Evolutionary conservation across 192 early-diverging fungal species (phyloP).

Genomic region (Linderina pennispora): DNA sequence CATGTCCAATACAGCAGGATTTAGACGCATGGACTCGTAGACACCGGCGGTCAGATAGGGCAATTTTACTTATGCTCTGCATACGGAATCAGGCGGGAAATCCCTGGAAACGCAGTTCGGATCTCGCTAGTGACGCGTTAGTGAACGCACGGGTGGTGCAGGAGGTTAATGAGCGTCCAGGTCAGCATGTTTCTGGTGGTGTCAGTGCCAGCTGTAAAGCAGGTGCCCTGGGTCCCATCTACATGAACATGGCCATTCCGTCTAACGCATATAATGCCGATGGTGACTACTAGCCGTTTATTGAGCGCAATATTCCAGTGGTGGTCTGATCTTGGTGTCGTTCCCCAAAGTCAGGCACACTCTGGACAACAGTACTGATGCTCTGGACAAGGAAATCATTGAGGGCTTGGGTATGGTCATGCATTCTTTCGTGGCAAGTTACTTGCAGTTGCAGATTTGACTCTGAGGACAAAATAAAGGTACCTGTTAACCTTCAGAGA

Average conservation of each 20-base stretch:
- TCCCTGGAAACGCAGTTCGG: too few species aligned
- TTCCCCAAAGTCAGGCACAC: slow-evolving; percentile 93
- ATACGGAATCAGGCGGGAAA: too few species aligned
- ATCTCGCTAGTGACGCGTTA: too few species aligned
- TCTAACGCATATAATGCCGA: slow-evolving; percentile 46
- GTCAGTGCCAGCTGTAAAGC: too few species aligned
- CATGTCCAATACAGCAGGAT: too few species aligned
- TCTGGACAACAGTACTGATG: slow-evolving; percentile 61
- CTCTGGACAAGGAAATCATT: slow-evolving; percentile 55
- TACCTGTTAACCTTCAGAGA: too few species aligned
- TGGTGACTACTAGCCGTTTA: slow-evolving; percentile 90
- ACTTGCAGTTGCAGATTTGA: slow-evolving; percentile 51
- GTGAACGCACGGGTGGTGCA: too few species aligned
- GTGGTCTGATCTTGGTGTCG: slow-evolving; percentile 79
- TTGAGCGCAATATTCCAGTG: slow-evolving; percentile 70
- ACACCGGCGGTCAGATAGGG: too few species aligned
- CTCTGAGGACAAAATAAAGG: slow-evolving; percentile 19
- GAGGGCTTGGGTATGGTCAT: slow-evolving; percentile 72
- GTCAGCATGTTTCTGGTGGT: too few species aligned
- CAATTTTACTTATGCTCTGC: too few species aligned
- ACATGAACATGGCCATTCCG: slow-evolving; percentile 13
- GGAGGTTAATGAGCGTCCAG: too few species aligned
- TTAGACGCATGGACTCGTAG: too few species aligned
- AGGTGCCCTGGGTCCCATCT: slow-evolving; percentile 30
- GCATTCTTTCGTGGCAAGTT: slow-evolving; percentile 70